Evolutionary conservation across 2,329 filamentous ascomycete genomes (phyloP), one percentile per base, ranked within the genome.

Genomic region (Emmonsia crescens): DNA sequence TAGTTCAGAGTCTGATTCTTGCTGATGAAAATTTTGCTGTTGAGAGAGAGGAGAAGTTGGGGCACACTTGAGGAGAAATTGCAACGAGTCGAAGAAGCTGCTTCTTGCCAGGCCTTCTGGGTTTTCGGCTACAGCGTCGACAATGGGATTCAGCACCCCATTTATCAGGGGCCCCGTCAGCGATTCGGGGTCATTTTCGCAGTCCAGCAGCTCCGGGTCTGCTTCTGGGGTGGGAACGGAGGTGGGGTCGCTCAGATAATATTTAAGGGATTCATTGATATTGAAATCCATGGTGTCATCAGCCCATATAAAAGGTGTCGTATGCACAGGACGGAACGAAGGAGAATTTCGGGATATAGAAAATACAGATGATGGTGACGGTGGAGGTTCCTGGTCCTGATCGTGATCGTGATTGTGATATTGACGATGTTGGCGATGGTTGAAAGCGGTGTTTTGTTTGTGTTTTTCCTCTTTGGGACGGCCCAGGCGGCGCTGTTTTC

Each of bases 61-160:
- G 71, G 84, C 91, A 81, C 85, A 97, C 93, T 99, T 99, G 79
- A 99, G 83, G 63, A 99, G 80, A 72, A 96, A 96, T 75, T 96
- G 93, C 68, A 99, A 76, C 64, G 92, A 96, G 79, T 99, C 93
- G 78, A 97, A 92, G 66, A 87, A 83, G 59, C 85, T 83, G 70
- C 86, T 84, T 76, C 87, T 87, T 65, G 85, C 86, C 67, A 99
- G 87, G 63, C 89, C 89, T 76, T 96, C 93, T 58, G 94, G 91
- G 72, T 88, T 96, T 72, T 95, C 91, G 60, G 92, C 91, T 33
- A 99, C 85, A 36, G 90, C 88, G 74, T 97, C 94, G 65, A 96
- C 86, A 64, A 99, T 96, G 29, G 89, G 88, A 72, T 99, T 95
- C 64, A 99, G 80, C 24, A 94, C 86, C 66, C 85, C 85, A 75